Evolutionary conservation across 2,329 filamentous ascomycete species (phyloP).

Genomic region (Dactylellina drechsleri): DNA sequence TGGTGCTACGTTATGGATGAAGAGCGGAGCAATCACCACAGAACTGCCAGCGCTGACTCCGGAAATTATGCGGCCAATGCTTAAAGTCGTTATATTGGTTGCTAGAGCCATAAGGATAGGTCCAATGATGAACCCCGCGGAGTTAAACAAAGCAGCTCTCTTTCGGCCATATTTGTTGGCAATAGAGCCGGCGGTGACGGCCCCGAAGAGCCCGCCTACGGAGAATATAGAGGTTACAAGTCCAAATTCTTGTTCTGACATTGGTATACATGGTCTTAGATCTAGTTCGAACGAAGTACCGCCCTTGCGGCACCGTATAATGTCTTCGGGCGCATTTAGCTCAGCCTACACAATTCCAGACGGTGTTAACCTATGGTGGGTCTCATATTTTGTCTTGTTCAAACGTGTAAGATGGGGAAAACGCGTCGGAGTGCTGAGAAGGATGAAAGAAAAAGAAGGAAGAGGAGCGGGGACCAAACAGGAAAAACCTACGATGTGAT

Average conservation of each 20-base stretch:
- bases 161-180: slow-evolving; percentile 80
- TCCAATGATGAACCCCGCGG: slow-evolving; percentile 78
- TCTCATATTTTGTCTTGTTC: too few relatives aligned
- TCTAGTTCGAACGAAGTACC: slow-evolving; percentile 60
- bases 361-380: neutral
- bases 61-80: slow-evolving; percentile 78
- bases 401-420: neutral
- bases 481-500: slow-evolving; percentile 76
- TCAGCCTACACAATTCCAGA: slow-evolving; percentile 73
- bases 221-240: slow-evolving; percentile 91
- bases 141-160: slow-evolving; percentile 79
- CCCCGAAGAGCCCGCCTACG: slow-evolving; percentile 84
- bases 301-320: slow-evolving; percentile 79
- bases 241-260: slow-evolving; percentile 70
- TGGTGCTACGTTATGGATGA: slow-evolving; percentile 91
- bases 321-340: slow-evolving; percentile 92
- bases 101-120: slow-evolving; percentile 80
- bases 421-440: neutral
- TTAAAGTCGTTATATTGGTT: slow-evolving; percentile 73
- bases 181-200: slow-evolving; percentile 80
- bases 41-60: slow-evolving; percentile 87
- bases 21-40: slow-evolving; percentile 92
- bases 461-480: neutral
- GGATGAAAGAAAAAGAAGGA: neutral
- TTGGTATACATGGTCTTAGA: slow-evolving; percentile 83